Evolutionary conservation across 2,329 filamentous ascomycete species (phyloP), one percentile per base, ranked within the genome.

Genomic region (Metarhizium rileyi): DNA sequence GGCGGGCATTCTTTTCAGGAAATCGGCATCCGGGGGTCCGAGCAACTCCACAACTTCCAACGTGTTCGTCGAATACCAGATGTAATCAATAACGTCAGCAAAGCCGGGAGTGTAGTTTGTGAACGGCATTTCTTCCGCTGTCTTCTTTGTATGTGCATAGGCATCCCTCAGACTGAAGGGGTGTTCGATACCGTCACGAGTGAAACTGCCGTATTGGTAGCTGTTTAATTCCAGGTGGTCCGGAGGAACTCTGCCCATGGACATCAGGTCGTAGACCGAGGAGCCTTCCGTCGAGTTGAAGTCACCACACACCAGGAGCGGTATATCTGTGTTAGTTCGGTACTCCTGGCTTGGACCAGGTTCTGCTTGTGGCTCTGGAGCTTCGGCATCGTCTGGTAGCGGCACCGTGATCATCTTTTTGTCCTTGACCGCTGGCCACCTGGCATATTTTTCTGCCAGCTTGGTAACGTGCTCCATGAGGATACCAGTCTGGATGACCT

Each of bases 41-140:
- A 96, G 81, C 48, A 96, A 69, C 48, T 86, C 86, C 18, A 88
- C 84, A 23, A 94, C 86, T 63, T 93, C 87, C 42, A 96, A 74
- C 22, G 86, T 83, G 66, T 93, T 95, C 51, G 89, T 91, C 50
- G 90, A 90, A 69, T 95, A 98, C 90, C 90, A 97, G 61, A 98
- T 89, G 68, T 97, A 96, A 66, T 98, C 93, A 57, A 98, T 86
- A 50, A 94, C 87, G 54, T 90, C 90, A 47, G 81, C 80, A 70
- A 96, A 98, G n/a, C 83, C 82, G 1, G 93, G 90, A 14, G 90
- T 94, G 69, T 97, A 98, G 69, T 98, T 98, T 44, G 93, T 98
- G 66, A 95, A 98, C 4, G 83, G 82, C 59, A 97, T 72, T 64
- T 95, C 88, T 51, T 90, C 86, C 6, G 84, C 83, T 33, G 93